phyloP scores from a whole-genome alignment of 2,329 filamentous ascomycete species.

The Botryotinia globosa region DNA sequence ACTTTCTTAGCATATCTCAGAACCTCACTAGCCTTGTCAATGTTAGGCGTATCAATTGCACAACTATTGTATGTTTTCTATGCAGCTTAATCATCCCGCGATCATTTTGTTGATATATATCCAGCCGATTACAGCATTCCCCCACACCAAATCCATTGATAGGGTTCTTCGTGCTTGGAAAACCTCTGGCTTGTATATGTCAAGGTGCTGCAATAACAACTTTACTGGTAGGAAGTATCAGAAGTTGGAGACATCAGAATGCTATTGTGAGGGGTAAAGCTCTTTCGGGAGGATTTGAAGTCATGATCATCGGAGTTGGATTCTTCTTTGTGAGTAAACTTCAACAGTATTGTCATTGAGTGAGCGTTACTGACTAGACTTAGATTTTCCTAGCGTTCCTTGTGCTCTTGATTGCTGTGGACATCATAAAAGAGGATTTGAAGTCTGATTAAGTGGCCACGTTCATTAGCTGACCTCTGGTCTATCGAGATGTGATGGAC shows the following conservation, averaged over 20 bases:
- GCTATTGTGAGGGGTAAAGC: constrained; percentile 57
- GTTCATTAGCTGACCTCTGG: neutral
- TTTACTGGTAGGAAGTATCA: constrained; percentile 51
- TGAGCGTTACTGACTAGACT: constrained; percentile 11
- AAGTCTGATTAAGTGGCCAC: constrained; percentile 1
- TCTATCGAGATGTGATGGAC: neutral
- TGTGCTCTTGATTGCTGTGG: constrained; percentile 33
- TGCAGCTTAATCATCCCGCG: constrained; percentile 17
- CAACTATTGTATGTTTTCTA: constrained; percentile 55
- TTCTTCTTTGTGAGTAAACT: constrained; percentile 47
- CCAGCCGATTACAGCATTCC: constrained; percentile 46
- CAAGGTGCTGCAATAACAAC: constrained; percentile 43
- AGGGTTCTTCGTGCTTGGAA: constrained; percentile 59
- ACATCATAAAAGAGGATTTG: constrained; percentile 34
- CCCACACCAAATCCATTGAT: constrained; percentile 42
- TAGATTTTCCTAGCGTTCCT: constrained; percentile 36
- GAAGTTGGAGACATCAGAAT: constrained; percentile 61
- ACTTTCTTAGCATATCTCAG: constrained; percentile 73
- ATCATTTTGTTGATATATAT: constrained; percentile 38
- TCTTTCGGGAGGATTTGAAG: constrained; percentile 57
- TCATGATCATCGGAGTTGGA: constrained; percentile 48
- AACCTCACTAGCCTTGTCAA: constrained; percentile 66
- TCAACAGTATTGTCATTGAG: neutral
- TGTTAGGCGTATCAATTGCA: constrained; percentile 62
- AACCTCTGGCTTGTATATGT: constrained; percentile 51